Percentiles rank a stretch among this genome's conserved stretches.
phyloP scores from a whole-genome alignment of 352 stramenopile species.

The Phytophthora sojae region DNA sequence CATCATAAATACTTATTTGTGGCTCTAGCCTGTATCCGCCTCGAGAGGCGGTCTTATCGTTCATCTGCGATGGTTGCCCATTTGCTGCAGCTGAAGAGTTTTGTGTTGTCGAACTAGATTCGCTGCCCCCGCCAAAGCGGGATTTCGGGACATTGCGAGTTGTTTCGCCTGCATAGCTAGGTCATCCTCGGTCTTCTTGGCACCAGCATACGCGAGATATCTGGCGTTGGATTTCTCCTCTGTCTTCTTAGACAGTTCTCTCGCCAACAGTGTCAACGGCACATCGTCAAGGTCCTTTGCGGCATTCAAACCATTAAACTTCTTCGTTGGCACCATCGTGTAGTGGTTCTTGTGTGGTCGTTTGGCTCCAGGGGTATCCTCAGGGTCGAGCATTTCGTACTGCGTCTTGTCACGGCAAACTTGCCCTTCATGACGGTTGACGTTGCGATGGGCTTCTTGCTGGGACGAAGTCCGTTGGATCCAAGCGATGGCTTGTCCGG shows the following conservation, averaged over 20 bases:
- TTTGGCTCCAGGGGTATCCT: constrained; percentile 24
- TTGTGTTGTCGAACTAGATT: constrained; percentile 9
- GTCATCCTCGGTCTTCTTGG: constrained; percentile 37
- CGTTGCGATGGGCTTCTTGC: constrained; percentile 38
- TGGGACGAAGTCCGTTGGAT: constrained; percentile 57
- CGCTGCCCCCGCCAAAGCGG: constrained; percentile 34
- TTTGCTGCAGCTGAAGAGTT: constrained; percentile 6
- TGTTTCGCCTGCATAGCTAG: constrained; percentile 20
- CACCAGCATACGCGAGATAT: constrained; percentile 60
- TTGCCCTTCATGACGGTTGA: constrained; percentile 51
- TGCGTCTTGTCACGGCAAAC: constrained; percentile 42
- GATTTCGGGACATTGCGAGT: constrained; percentile 33
- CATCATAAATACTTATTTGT: constrained; percentile 71
- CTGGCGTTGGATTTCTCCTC: constrained; percentile 27
- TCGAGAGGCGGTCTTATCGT: constrained; percentile 17
- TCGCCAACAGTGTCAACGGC: constrained; percentile 29
- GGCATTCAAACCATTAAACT: not conserved
- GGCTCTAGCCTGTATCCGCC: constrained; percentile 46
- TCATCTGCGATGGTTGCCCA: constrained; percentile 14
- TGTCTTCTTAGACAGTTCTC: constrained; percentile 32
- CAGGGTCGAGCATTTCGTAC: constrained; percentile 54
- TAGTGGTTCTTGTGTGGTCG: constrained; percentile 23
- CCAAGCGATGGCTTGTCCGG: constrained; percentile 29
- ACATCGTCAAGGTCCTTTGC: constrained; percentile 32
- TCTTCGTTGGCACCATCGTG: constrained; percentile 30